Base-by-base conservation (phyloP, 2,329 filamentous ascomycete species). In the Cladosporium sp. region DNA sequence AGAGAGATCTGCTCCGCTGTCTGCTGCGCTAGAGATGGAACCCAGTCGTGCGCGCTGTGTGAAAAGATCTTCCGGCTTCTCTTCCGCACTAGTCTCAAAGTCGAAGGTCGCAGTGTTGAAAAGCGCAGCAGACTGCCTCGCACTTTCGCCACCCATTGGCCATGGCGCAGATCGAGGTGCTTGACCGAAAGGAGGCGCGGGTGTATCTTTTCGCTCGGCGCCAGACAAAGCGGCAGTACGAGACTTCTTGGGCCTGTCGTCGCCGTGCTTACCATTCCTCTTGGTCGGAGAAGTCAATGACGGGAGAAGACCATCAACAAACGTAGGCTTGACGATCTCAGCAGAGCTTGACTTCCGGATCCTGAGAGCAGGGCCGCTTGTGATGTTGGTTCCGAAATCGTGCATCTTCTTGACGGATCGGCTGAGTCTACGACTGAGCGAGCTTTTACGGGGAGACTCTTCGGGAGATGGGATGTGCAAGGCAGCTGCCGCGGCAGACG, bases 1-100 rank as follows among this genome's bases (percentile, higher is more conserved):
- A 28, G 71, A 72, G 59, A 78, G 68, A 44, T 78, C 76, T 64
- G 76, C 75, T 59, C 75, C 76, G 56, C 76, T 77, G 62, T 78
- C 76, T 58, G 75, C 75, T 18, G 76, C 76, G 65, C 73, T 75
- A 67, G 69, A 72, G 21, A 74, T 59, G 29, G 73, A 75, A 5
- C 73, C 73, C 11, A 75, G 40, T 29, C 73, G 72, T 29, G 65
- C 53, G 28, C 74, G 65, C 21, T 72, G 71, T 44, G 65, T 53
- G 57, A 70, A 58, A 37, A 69, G 57, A 56, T 73, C 71, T 10
- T 72, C 68, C 29, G 67, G 62, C 16, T 57, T 55, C 8, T 64
- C 59, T 28, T 50, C 61, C 12, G 49, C 31, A 21, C 53, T 62
- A 29, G 60, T 55, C 11, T 57, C 60, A 23, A 65, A 57, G 35